These are phyloP conservation scores for Elaeagnus macrophylla DNA, from an alignment of 306 rosid species.

Conservation along the genomic window DNA sequence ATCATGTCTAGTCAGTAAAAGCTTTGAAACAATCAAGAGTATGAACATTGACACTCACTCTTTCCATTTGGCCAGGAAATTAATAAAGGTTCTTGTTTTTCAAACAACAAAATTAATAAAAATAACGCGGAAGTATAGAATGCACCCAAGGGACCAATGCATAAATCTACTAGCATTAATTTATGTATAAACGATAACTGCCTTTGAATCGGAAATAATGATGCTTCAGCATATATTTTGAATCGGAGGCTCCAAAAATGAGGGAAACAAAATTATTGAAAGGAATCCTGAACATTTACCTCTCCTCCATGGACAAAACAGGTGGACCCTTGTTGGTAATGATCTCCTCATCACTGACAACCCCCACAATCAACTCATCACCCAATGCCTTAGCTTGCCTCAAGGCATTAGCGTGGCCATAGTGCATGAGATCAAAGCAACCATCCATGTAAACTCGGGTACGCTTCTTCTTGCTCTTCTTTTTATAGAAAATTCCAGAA, in stretches of 20 bases:
- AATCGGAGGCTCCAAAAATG: too few species aligned
- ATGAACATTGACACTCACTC: not conserved
- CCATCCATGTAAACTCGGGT: constrained; percentile 98
- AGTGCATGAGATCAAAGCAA: constrained; percentile 98
- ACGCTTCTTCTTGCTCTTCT: constrained; percentile 60
- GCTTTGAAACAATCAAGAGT: not conserved
- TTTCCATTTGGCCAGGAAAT: too few species aligned
- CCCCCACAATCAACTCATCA: constrained; percentile 88
- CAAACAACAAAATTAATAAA: not conserved
- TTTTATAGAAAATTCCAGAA: constrained; percentile 61
- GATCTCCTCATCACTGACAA: constrained; percentile 91
- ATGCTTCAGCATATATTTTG: too few species aligned
- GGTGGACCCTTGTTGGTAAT: constrained; percentile 90
- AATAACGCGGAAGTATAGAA: not conserved
- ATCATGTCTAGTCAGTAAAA: not conserved
- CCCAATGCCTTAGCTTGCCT: constrained; percentile 97
- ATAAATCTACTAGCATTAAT: too few species aligned
- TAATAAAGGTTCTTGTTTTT: not conserved
- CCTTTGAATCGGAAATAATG: too few species aligned
- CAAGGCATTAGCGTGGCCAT: constrained; percentile 96
- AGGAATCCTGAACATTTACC: constrained; percentile 29
- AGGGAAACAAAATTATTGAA: not conserved
- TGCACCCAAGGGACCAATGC: too few species aligned
- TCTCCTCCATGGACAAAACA: constrained; percentile 82
- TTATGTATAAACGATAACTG: too few species aligned